A percentile compares a stretch with the other conserved stretches of the same genome.
Conservation (phyloP, 176 grass and related monocot species). For the Avena insularis region DNA sequence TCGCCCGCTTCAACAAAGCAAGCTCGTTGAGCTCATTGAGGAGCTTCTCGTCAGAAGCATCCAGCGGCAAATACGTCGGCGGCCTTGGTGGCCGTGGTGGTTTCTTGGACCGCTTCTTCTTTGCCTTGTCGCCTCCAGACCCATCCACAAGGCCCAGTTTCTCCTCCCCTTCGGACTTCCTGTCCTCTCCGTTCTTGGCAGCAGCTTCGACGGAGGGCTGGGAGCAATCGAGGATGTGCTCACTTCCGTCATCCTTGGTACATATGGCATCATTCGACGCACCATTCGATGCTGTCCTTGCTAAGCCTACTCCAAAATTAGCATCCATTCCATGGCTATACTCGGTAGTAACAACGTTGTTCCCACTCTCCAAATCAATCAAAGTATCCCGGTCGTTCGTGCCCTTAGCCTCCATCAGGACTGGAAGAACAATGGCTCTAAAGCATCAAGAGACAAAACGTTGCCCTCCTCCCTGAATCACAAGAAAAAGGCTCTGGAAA, state of each 20-base stretch:
- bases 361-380: conserved; percentile 82
- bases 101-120: conserved; percentile 84
- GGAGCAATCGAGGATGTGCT: conserved; percentile 38
- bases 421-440: conserved; percentile 16
- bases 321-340: conserved; percentile 37
- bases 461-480: not conserved
- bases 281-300: conserved; percentile 36
- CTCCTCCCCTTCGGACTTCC: conserved; percentile 59
- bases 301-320: conserved; percentile 34
- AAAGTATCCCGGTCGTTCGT: conserved; percentile 44
- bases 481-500: conserved; percentile 16
- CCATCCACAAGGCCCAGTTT: conserved; percentile 52
- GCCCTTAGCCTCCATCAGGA: conserved; percentile 64
- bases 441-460: conserved; percentile 46
- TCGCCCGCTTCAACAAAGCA: conserved; percentile 76
- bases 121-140: conserved; percentile 58
- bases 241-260: conserved; percentile 41
- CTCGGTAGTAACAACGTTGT: conserved; percentile 35
- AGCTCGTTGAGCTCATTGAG: conserved; percentile 86
- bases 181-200: conserved; percentile 48
- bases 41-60: conserved; percentile 80
- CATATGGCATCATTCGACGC: conserved; percentile 27
- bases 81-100: conserved; percentile 80
- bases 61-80: conserved; percentile 54
- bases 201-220: conserved; percentile 21